Evolutionary conservation across 176 grass and related monocot genomes (phyloP).

Genomic region (Oryza meridionalis): DNA sequence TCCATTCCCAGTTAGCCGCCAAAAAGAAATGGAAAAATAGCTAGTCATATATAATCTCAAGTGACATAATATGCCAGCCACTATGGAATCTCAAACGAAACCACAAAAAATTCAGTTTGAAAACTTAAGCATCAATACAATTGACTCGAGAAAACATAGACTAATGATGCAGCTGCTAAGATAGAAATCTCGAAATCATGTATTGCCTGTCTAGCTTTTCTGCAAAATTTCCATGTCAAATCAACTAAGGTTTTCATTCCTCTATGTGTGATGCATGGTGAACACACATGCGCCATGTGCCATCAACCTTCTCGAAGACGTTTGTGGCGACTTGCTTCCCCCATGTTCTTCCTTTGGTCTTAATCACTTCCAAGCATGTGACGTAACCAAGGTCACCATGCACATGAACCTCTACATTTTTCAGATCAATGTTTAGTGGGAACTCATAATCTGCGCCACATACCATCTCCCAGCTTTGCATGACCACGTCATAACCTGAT

Average conservation of each 20-base stretch:
- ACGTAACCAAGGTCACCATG: slow-evolving; percentile 69
- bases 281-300: slow-evolving; percentile 82
- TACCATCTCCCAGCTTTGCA: slow-evolving; percentile 87
- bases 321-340: slow-evolving; percentile 89
- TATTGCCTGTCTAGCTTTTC: slow-evolving; percentile 1
- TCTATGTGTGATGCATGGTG: slow-evolving; percentile 94
- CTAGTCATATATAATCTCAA: not conserved
- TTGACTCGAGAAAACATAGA: not conserved
- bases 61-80: not conserved
- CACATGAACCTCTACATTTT: slow-evolving; percentile 69
- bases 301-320: slow-evolving; percentile 81
- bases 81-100: not conserved
- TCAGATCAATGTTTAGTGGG: slow-evolving; percentile 73
- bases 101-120: slow-evolving; percentile 1
- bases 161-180: not conserved
- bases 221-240: slow-evolving; percentile 45
- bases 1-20: not conserved
- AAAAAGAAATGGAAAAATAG: not conserved
- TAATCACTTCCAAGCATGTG: slow-evolving; percentile 88
- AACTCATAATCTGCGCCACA: slow-evolving; percentile 68
- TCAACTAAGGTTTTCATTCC: slow-evolving; percentile 41
- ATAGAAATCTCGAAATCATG: slow-evolving; percentile 23
- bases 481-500: slow-evolving; percentile 68
- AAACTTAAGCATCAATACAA: not conserved
- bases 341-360: slow-evolving; percentile 85